Conservation (phyloP, 345 rosid species). For the Populus ilicifolia region DNA sequence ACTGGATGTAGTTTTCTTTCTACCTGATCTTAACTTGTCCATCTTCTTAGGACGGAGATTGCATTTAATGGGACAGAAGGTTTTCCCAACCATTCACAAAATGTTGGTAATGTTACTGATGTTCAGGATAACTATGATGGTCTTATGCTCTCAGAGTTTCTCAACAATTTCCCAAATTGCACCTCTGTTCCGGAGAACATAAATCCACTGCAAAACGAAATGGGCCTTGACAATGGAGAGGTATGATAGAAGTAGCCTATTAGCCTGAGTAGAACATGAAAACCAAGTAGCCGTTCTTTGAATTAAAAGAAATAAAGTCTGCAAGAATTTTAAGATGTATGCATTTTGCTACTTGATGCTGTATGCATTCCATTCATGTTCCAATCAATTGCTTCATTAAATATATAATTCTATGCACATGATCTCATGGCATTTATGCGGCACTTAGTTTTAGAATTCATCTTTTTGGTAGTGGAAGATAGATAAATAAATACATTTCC, state of each 20-base stretch:
- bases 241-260: slow-evolving; percentile 36
- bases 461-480: background rate
- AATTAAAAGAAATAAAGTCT: too few species aligned
- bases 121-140: slow-evolving; percentile 72
- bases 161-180: slow-evolving; percentile 51
- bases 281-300: background rate
- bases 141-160: slow-evolving; percentile 75
- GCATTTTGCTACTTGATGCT: background rate
- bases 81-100: slow-evolving; percentile 35
- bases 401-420: slow-evolving; percentile 1
- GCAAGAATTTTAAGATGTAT: background rate
- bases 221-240: slow-evolving; percentile 63
- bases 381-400: background rate
- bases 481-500: slow-evolving; percentile 3
- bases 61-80: slow-evolving; percentile 46
- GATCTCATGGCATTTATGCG: background rate
- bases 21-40: slow-evolving; percentile 9
- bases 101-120: slow-evolving; percentile 46
- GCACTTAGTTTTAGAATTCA: background rate
- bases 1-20: slow-evolving; percentile 4
- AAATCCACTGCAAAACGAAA: slow-evolving; percentile 48
- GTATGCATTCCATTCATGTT: background rate
- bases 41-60: slow-evolving; percentile 54
- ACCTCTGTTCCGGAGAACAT: slow-evolving; percentile 49
- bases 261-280: background rate